Base-by-base conservation (phyloP, 352 stramenopile species). In the Pythium rishiriense region DNA sequence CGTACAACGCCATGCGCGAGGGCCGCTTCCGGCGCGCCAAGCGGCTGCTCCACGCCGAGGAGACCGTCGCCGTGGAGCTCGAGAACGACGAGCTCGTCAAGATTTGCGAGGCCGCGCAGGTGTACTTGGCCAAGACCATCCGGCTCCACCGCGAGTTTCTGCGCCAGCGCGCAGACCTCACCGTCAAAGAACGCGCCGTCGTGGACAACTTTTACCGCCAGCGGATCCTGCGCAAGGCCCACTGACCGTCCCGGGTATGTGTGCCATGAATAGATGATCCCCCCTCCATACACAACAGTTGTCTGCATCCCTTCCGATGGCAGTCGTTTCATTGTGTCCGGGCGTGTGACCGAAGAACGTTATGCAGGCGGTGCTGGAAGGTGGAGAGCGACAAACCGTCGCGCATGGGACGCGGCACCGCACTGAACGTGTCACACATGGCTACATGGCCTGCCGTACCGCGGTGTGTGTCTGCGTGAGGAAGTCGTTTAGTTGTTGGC, bases 201-300 rank as follows among this genome's bases (percentile, higher is more conserved):
- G 66, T 85, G 28, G 85, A 94, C 68, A 90, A 92, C 62, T 94
- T 91, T 47, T 91, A 93, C 64, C 76, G 85, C 17, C 81, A 94
- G 67, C 79, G 83, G 24, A 87, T 94, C 47, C 72, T 94, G 55
- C 78, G 74, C 37, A 66, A 75, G 46, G 72, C 76, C 42, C 87
- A 83, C 54, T 89, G 62, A 85, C 29, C 39, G 15, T 21, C 45
- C 31, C 35, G n/a, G 21, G 26, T n/a, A n/a, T 19, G 15, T 52
- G 41, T 39, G 25, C 21, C 41, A 53, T 6, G 31, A 46, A 41
- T 62, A 62, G 55, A 60, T 47, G 33, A 14, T 14, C 14, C 8
- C 33, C 8, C 14, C 8, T 14, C 33, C 8, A 14, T 39, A 39
- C 8, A 39, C 14, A 14, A 14, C 4, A 15, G 6, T 39, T 54